A percentile compares a stretch with the other conserved stretches of the same genome.
Evolutionary conservation across 148 eudicot species (phyloP).

Genomic region (Polygonum maritimum): DNA sequence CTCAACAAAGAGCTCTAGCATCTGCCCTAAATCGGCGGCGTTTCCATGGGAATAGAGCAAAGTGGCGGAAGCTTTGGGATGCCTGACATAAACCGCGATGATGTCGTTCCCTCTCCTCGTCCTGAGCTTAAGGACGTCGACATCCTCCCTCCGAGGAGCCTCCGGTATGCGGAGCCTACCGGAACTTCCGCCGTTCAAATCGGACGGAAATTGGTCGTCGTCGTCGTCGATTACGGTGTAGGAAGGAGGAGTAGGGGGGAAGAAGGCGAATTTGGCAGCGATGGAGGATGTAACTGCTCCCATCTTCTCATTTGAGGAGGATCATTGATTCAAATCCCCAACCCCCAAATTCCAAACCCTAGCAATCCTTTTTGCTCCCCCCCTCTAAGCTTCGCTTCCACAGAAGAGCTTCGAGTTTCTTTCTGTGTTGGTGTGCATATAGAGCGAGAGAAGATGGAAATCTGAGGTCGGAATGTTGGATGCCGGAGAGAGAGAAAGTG

Average conservation of each 20-base stretch:
- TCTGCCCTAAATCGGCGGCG: slow-evolving; percentile 97
- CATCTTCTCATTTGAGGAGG: slow-evolving; percentile 37
- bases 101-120: slow-evolving; percentile 71
- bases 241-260: slow-evolving; percentile 86
- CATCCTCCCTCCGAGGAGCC: slow-evolving; percentile 52
- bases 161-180: slow-evolving; percentile 49
- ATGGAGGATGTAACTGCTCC: slow-evolving; percentile 92
- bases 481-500: background rate
- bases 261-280: slow-evolving; percentile 94
- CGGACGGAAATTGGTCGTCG: slow-evolving; percentile 24
- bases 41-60: slow-evolving; percentile 93
- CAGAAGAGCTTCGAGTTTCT: background rate
- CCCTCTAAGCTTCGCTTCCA: background rate
- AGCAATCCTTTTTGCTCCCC: background rate
- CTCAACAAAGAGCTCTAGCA: slow-evolving; percentile 87
- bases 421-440: background rate
- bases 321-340: background rate
- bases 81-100: slow-evolving; percentile 54
- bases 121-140: slow-evolving; percentile 50
- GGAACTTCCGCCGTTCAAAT: background rate
- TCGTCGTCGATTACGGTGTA: slow-evolving; percentile 63
- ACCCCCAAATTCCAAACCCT: slow-evolving; percentile 4
- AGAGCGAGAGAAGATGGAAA: background rate
- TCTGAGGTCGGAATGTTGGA: background rate
- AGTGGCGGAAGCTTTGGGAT: slow-evolving; percentile 62